Evolutionary conservation across 2,329 filamentous ascomycete species (phyloP).

Genomic region (Annulohypoxylon truncatum): DNA sequence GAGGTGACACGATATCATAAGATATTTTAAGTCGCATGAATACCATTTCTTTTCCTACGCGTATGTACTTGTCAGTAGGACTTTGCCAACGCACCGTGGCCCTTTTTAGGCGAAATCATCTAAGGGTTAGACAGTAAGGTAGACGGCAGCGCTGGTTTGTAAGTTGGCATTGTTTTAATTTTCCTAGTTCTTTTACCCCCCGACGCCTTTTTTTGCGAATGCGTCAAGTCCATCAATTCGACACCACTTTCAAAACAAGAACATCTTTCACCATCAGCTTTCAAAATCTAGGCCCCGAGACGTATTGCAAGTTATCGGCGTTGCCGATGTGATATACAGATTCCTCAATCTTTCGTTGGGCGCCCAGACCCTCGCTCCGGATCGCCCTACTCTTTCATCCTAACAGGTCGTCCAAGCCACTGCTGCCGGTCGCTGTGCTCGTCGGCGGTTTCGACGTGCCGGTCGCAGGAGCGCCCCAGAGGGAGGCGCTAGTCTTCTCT

Average conservation of each 20-base stretch:
- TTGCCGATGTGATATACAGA: conserved; percentile 27
- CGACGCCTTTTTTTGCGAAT: conserved; percentile 57
- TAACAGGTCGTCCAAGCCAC: conserved; percentile 49
- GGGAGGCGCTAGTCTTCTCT: conserved; percentile 93
- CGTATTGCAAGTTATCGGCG: conserved; percentile 10
- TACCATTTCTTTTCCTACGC: neutral
- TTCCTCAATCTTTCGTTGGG: conserved; percentile 9
- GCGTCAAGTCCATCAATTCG: conserved; percentile 51
- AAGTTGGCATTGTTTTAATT: conserved; percentile 23
- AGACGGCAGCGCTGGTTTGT: neutral
- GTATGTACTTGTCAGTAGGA: neutral
- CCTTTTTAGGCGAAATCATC: neutral
- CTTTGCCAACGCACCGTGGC: neutral
- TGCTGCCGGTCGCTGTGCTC: conserved; percentile 41
- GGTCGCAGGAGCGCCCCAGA: conserved; percentile 82
- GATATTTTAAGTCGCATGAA: conserved; percentile 1
- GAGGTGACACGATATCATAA: conserved; percentile 6
- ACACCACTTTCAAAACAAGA: conserved; percentile 17
- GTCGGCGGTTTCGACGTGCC: conserved; percentile 42
- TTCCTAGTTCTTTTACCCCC: conserved; percentile 55
- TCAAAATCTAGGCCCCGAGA: conserved; percentile 35
- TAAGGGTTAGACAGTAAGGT: neutral
- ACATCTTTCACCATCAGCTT: conserved; percentile 41
- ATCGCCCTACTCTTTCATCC: conserved; percentile 39
- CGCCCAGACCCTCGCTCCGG: neutral